Evolutionary conservation across 2,329 filamentous ascomycete species (phyloP).

Genomic region (Elsinoe perseae): DNA sequence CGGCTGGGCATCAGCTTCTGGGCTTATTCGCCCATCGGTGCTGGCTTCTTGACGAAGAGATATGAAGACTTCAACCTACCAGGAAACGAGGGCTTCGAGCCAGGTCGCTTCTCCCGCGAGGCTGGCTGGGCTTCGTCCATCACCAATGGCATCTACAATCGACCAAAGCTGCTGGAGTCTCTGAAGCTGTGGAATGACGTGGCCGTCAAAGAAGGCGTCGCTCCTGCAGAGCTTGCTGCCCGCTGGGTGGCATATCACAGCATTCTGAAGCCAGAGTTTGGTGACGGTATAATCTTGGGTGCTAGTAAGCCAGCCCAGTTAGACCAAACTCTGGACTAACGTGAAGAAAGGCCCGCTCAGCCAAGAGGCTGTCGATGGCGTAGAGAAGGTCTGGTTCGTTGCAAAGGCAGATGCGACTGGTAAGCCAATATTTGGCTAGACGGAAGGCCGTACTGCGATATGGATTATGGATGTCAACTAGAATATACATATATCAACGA

Average conservation of each 20-base stretch:
- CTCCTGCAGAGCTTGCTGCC: conserved; percentile 37
- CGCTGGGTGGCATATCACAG: conserved; percentile 44
- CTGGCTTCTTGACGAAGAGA: conserved; percentile 31
- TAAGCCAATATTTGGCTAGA: not conserved
- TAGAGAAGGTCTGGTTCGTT: conserved; percentile 20
- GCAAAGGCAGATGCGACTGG: conserved; percentile 6
- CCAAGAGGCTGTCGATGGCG: conserved; percentile 17
- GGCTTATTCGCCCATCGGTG: conserved; percentile 36
- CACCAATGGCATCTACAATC: conserved; percentile 30
- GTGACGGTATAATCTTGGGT: conserved; percentile 36
- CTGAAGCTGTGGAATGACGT: conserved; percentile 33
- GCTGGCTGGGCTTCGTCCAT: conserved; percentile 31
- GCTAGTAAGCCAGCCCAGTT: conserved; percentile 29
- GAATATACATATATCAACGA: too few species aligned
- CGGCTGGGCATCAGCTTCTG: conserved; percentile 39
- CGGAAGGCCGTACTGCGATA: not conserved
- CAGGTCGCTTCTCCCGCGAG: conserved; percentile 22
- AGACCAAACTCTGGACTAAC: conserved; percentile 26
- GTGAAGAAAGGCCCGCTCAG: conserved; percentile 25
- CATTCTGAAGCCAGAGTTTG: conserved; percentile 26
- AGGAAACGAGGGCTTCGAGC: conserved; percentile 18
- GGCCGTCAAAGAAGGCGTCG: conserved; percentile 34
- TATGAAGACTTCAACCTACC: conserved; percentile 28
- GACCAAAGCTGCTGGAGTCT: conserved; percentile 33
- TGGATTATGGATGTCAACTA: not conserved